phyloP scores from a whole-genome alignment of 1,284 basidiomycete genomes.

The Schizopora paradoxa region DNA sequence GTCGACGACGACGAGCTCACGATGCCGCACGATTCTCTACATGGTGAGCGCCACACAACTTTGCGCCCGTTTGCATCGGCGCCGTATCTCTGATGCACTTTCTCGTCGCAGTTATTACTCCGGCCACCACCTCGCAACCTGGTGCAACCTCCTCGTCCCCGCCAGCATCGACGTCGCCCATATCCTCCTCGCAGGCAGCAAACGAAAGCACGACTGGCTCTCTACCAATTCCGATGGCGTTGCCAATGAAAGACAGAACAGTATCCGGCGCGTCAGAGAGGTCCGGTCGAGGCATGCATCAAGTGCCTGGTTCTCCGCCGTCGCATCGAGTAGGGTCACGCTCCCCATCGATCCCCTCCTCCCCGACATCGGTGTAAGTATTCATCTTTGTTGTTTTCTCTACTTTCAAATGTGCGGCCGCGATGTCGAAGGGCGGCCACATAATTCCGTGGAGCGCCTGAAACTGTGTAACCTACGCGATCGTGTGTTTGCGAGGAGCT shows the following conservation, averaged over 20 bases:
- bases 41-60: not conserved
- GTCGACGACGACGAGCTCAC: not conserved
- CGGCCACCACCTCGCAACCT: not conserved
- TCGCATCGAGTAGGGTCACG: slow-evolving; percentile 47
- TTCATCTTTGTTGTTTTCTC: slow-evolving; percentile 15
- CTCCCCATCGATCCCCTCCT: slow-evolving; percentile 70
- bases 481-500: not conserved
- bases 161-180: not conserved
- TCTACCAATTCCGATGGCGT: slow-evolving; percentile 7
- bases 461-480: not conserved
- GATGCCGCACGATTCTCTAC: not conserved
- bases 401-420: not conserved
- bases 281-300: slow-evolving; percentile 9
- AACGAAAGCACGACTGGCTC: slow-evolving; percentile 3
- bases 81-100: not conserved
- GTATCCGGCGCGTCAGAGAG: slow-evolving; percentile 16
- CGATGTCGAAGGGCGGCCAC: not conserved
- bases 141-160: not conserved
- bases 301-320: slow-evolving; percentile 23
- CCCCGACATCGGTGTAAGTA: slow-evolving; percentile 70
- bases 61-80: not conserved
- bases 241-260: slow-evolving; percentile 17
- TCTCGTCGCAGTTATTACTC: not conserved
- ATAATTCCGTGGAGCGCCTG: not conserved
- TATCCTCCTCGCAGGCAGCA: not conserved